These are phyloP conservation scores for Phytophthora tubulina DNA, from an alignment of 352 stramenopile species.

Conservation along the genomic window DNA sequence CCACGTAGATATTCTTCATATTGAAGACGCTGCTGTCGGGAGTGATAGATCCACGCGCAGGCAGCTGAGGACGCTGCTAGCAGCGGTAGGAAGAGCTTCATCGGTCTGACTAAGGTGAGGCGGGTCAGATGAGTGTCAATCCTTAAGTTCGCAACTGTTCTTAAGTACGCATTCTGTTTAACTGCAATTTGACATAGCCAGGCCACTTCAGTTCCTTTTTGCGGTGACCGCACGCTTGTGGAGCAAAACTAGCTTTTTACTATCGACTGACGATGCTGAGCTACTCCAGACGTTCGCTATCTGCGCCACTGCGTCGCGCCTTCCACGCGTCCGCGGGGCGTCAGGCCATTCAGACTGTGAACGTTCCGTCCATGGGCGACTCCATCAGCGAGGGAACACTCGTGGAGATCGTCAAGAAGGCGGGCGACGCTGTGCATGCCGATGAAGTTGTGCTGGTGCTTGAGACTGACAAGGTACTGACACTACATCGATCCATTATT, in stretches of 20 bases:
- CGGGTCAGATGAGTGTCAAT: neutral
- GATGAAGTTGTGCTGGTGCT: constrained; percentile 98
- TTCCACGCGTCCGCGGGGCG: constrained; percentile 59
- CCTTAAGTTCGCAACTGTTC: neutral
- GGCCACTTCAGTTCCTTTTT: neutral
- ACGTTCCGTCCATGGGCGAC: constrained; percentile 93
- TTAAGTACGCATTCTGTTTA: constrained; percentile 1
- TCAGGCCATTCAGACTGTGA: constrained; percentile 76
- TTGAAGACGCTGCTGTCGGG: constrained; percentile 37
- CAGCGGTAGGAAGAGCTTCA: constrained; percentile 42
- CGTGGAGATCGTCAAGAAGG: constrained; percentile 94
- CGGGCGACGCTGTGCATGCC: constrained; percentile 93
- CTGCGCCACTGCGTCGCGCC: constrained; percentile 38
- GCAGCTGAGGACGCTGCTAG: constrained; percentile 36
- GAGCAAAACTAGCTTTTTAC: neutral
- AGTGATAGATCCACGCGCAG: constrained; percentile 37
- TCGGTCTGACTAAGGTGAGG: constrained; percentile 1
- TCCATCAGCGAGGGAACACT: constrained; percentile 99
- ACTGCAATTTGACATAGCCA: neutral
- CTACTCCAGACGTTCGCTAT: constrained; percentile 18
- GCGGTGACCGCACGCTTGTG: neutral
- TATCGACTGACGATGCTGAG: constrained; percentile 32
- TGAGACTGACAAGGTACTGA: constrained; percentile 98
- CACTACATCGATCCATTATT: neutral
- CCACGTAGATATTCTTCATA: constrained; percentile 37